Conservation (phyloP, 805 yeast species). For the Starmerella etchellsii region DNA sequence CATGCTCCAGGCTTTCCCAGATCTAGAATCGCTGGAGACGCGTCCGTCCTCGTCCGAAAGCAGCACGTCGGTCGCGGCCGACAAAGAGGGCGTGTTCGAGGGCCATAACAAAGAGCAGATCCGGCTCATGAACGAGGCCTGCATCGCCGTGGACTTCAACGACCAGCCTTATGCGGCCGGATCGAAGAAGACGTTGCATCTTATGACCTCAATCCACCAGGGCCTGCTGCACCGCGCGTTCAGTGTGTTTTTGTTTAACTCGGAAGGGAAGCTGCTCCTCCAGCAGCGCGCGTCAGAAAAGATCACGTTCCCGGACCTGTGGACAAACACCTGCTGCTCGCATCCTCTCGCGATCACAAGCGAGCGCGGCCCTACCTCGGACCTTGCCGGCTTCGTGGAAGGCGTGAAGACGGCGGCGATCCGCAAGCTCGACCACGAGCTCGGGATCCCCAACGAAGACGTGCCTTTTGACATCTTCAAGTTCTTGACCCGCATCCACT, state of each 20-base stretch:
- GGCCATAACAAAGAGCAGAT: slow-evolving; percentile 95
- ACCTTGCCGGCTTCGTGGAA: slow-evolving; percentile 45
- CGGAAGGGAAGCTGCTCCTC: slow-evolving; percentile 57
- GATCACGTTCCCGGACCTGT: slow-evolving; percentile 89
- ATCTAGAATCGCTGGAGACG: slow-evolving; percentile 21
- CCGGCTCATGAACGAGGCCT: slow-evolving; percentile 87
- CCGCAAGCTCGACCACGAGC: slow-evolving; percentile 83
- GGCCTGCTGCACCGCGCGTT: slow-evolving; percentile 93
- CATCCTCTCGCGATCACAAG: slow-evolving; percentile 80
- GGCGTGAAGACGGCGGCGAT: slow-evolving; percentile 86
- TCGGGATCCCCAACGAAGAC: slow-evolving; percentile 60
- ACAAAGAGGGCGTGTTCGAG: slow-evolving; percentile 38
- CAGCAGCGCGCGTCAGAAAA: slow-evolving; percentile 96
- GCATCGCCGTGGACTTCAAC: slow-evolving; percentile 81
- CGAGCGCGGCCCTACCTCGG: slow-evolving; percentile 51
- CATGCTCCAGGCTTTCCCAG: slow-evolving; percentile 23
- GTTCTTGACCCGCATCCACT: slow-evolving; percentile 86
- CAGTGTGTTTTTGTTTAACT: slow-evolving; percentile 83
- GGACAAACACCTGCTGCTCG: slow-evolving; percentile 99
- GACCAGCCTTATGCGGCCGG: slow-evolving; percentile 88
- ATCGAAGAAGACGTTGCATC: slow-evolving; percentile 70
- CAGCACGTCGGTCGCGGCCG: slow-evolving; percentile 3
- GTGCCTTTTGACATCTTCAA: slow-evolving; percentile 55
- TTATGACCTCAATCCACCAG: slow-evolving; percentile 71
- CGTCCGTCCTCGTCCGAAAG: slow-evolving; percentile 19